Percentiles rank a stretch among this genome's conserved stretches.
phyloP scores from a whole-genome alignment of 1,284 basidiomycete species.

The Earliella scabrosa region DNA sequence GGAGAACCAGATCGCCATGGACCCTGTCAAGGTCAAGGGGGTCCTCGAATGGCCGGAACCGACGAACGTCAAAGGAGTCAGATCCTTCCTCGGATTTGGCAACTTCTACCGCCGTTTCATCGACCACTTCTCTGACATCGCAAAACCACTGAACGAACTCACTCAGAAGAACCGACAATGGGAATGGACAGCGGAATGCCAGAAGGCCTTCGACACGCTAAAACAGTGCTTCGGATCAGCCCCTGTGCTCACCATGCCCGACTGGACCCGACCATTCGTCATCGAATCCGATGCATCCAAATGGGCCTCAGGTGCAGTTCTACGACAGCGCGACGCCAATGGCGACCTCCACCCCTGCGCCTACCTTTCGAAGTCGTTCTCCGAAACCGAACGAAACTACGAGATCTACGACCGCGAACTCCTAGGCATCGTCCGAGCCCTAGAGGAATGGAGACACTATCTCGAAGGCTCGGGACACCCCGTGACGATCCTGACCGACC shows the following conservation, averaged over 20 bases:
- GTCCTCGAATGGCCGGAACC: constrained; percentile 42
- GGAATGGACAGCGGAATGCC: constrained; percentile 27
- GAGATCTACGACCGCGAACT: constrained; percentile 52
- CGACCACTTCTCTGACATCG: constrained; percentile 37
- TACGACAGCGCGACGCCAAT: constrained; percentile 8
- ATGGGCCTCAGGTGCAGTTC: constrained; percentile 15
- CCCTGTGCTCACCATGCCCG: constrained; percentile 24
- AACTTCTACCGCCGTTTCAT: constrained; percentile 51
- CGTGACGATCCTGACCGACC: too few relatives aligned
- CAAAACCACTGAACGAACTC: constrained; percentile 32
- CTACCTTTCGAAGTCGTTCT: constrained; percentile 35
- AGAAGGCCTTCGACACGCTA: constrained; percentile 35
- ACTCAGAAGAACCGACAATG: constrained; percentile 28
- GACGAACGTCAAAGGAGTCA: constrained; percentile 29
- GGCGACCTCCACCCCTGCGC: constrained; percentile 33
- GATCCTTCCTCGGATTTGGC: constrained; percentile 45
- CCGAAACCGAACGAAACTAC: constrained; percentile 43
- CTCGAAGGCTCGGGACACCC: too few relatives aligned
- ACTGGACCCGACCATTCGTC: constrained; percentile 12
- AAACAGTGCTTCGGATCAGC: constrained; percentile 29
- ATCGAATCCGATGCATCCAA: constrained; percentile 28
- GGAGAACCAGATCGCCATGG: background rate
- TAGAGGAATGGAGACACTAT: constrained; percentile 37
- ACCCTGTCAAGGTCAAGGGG: constrained; percentile 38
- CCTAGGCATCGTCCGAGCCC: constrained; percentile 39